A percentile compares a stretch with the other conserved stretches of the same genome.
Evolutionary conservation across 768 basidiomycete species (phyloP).

Genomic region (Infundibulicybe gibba): DNA sequence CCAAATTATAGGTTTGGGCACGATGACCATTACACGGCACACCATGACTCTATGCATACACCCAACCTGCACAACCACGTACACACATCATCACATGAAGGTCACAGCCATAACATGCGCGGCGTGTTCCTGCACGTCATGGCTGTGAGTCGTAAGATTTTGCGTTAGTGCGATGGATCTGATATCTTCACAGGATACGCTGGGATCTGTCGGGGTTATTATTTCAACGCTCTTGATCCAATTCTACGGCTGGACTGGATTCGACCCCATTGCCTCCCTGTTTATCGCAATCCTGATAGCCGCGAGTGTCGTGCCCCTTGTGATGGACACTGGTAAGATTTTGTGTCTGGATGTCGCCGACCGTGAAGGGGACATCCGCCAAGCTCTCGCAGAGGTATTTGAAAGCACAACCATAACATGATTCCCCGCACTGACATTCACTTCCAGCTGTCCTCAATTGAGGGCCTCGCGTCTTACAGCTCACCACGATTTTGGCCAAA

Average conservation of each 20-base stretch:
- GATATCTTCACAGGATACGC: slow-evolving; percentile 62
- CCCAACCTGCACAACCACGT: slow-evolving; percentile 46
- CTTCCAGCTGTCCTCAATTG: slow-evolving; percentile 67
- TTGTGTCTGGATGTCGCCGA: slow-evolving; percentile 84
- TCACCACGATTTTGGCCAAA: slow-evolving; percentile 94
- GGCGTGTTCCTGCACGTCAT: slow-evolving; percentile 98
- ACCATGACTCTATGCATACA: slow-evolving; percentile 36
- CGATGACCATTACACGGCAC: slow-evolving; percentile 46
- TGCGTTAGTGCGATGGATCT: neutral
- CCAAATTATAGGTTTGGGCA: slow-evolving; percentile 57
- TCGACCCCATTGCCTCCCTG: slow-evolving; percentile 95
- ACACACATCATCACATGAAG: slow-evolving; percentile 61
- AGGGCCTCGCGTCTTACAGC: slow-evolving; percentile 80
- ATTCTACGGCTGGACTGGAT: slow-evolving; percentile 97
- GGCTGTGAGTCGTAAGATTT: slow-evolving; percentile 56
- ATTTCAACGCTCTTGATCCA: slow-evolving; percentile 94
- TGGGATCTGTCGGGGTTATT: slow-evolving; percentile 97
- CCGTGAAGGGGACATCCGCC: slow-evolving; percentile 47
- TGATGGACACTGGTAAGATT: slow-evolving; percentile 88
- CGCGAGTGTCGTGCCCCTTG: slow-evolving; percentile 92
- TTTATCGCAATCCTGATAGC: slow-evolving; percentile 96
- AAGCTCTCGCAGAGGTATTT: slow-evolving; percentile 62
- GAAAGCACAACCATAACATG: neutral
- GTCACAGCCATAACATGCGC: slow-evolving; percentile 98
- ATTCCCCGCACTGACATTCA: neutral